Base-by-base conservation (phyloP, 306 rosid species). In the peach (Prunus persica) region DNA sequence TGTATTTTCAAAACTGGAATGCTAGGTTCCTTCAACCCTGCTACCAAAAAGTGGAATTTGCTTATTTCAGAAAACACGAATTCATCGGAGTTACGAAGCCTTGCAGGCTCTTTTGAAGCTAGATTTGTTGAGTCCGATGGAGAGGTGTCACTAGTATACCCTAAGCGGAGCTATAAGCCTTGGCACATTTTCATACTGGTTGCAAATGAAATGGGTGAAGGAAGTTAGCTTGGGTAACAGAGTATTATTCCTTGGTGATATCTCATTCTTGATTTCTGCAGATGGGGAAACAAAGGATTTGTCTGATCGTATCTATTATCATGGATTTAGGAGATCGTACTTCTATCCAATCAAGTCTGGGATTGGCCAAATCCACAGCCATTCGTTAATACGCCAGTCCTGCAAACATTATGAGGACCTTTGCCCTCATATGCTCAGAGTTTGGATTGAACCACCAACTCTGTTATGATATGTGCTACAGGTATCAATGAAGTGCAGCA, bases 151-250 rank as follows among this genome's bases (percentile, higher is more conserved):
- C 38, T 67, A 11, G 72, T 45, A 8, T 67, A 67, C 72, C 46
- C 20, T 2, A 43, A 20, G 34, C 20, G 34, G 72, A 52, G 14
- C n/a, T 67, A 45, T 24, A 67, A 46, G 56, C 72, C 72, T 6
- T 67, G 72, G 72, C 56, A 67, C 6, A 67, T 67, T 22, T 67
- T 45, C 72, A 67, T n/a, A n/a, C 45, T 67, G 72, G 72, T 22
- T 46, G 72, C 30, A 67, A 45, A 43, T 67, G 72, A 67, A 16
- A 43, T 67, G 72, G 72, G 38, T 67, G 11, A 67, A 67, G 72
- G 38, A 4, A 24, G 72, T 43, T 46, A 46, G 72, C 72, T 67
- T 67, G 72, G 56, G 72, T 4, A 24, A 46, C 45, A 67, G 72
- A 45, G 72, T 45, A 52, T 20, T 67, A 45, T 67, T 67, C 27